Percentiles rank a stretch among this genome's conserved stretches.
These are phyloP conservation scores for Fonsecaea nubica DNA, from an alignment of 2,329 filamentous ascomycete species.

Conservation along the genomic window DNA sequence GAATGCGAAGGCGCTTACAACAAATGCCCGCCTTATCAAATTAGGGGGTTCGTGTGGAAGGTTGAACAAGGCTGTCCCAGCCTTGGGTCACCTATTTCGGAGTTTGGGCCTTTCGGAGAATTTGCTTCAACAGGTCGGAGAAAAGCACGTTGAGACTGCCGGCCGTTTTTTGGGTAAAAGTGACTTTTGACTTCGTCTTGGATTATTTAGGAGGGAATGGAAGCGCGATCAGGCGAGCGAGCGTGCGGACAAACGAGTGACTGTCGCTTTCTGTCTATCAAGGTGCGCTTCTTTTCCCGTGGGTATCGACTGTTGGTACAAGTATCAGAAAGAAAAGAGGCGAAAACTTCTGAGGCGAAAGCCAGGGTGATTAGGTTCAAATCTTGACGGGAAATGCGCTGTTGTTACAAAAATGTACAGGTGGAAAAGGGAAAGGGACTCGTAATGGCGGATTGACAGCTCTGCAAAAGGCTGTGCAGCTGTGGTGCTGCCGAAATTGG, in stretches of 20 bases:
- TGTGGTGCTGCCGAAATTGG: slow-evolving; percentile 24
- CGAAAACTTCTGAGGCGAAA: slow-evolving; percentile 4
- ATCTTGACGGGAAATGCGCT: slow-evolving; percentile 22
- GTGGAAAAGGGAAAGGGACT: slow-evolving; percentile 17
- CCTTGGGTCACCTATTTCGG: slow-evolving; percentile 12
- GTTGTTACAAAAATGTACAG: slow-evolving; percentile 36
- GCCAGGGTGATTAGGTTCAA: slow-evolving; percentile 33
- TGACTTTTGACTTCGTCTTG: slow-evolving; percentile 2
- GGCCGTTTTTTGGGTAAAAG: slow-evolving; percentile 5
- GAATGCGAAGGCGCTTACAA: slow-evolving; percentile 27
- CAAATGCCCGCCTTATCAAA: slow-evolving; percentile 16
- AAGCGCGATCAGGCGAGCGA: background rate
- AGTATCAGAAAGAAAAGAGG: slow-evolving; percentile 16
- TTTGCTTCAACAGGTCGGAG: slow-evolving; percentile 11
- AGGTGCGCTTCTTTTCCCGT: slow-evolving; percentile 14
- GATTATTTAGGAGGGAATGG: background rate
- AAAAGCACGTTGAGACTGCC: slow-evolving; percentile 20
- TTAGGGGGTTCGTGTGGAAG: slow-evolving; percentile 7
- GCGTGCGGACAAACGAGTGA: slow-evolving; percentile 20
- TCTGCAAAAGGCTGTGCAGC: slow-evolving; percentile 23
- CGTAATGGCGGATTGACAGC: slow-evolving; percentile 21
- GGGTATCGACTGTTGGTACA: slow-evolving; percentile 34
- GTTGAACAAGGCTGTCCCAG: slow-evolving; percentile 18
- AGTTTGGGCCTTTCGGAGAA: slow-evolving; percentile 19
- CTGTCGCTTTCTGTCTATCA: slow-evolving; percentile 9